Percentiles rank a stretch among this genome's conserved stretches.
phyloP scores from a whole-genome alignment of 257 asterid species.

The Penstemon barbatus region DNA sequence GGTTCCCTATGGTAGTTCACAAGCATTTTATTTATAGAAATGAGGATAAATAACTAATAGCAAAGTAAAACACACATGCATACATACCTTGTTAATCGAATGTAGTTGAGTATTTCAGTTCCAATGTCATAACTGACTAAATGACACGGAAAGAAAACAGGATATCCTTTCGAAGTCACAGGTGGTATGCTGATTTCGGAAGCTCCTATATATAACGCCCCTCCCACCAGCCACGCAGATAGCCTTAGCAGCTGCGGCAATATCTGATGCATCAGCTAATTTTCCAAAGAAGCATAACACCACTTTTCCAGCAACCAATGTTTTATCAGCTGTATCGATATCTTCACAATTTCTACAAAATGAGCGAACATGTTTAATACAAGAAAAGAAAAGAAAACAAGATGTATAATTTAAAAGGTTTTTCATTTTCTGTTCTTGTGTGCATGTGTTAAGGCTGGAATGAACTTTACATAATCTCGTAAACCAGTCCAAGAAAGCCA shows the following conservation, averaged over 20 bases:
- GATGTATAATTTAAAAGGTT: no score
- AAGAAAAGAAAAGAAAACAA: no score
- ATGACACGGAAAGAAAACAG: slow-evolving; percentile 16
- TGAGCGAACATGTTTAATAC: no score
- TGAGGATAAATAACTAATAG: no score
- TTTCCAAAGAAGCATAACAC: slow-evolving; percentile 38
- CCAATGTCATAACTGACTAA: slow-evolving; percentile 34
- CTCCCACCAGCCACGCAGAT: slow-evolving; percentile 30
- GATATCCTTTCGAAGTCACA: neutral
- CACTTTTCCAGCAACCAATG: slow-evolving; percentile 39
- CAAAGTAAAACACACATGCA: neutral
- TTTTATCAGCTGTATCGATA: no score
- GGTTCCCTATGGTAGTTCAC: slow-evolving; percentile 33
- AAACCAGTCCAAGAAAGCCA: no score
- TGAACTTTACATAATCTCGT: neutral
- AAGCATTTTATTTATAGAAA: neutral
- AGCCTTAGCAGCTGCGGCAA: neutral
- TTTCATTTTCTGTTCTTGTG: no score
- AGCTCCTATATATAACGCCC: slow-evolving; percentile 41
- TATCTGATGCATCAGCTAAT: no score
- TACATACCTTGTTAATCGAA: slow-evolving; percentile 30
- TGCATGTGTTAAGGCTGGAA: no score
- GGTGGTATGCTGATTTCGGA: slow-evolving; percentile 11
- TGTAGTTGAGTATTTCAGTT: slow-evolving; percentile 36
- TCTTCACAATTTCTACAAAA: no score